Base-by-base conservation (phyloP, 1,139 yeast genomes). In the Geotrichum cucujoidarum region DNA sequence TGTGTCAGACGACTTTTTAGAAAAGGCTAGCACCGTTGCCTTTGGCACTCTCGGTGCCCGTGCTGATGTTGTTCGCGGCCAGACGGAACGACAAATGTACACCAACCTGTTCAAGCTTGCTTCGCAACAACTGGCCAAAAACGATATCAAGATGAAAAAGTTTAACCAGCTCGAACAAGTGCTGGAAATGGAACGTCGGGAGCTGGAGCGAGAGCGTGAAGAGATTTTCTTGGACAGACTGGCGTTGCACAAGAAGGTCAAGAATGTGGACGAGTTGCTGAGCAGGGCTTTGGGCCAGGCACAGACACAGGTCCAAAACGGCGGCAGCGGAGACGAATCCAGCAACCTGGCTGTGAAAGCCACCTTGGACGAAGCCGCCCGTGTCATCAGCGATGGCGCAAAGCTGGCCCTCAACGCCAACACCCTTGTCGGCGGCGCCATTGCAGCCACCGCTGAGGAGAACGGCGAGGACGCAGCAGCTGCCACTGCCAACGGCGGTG, bases 181-280 rank as follows among this genome's bases (percentile, higher is more conserved):
- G 36, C 75, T 85, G 52, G 96, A 87, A 60, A 72, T 80, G 29
- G 95, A 90, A 64, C 81, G 88, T 54, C 82, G 83, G 53, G 77
- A 78, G 49, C 64, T 92, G 51, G 82, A 83, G 45, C 76, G 76
- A 53, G 89, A 83, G 60, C 92, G 92, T 54, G 94, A 88, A 63
- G 92, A 86, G 55, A 69, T 87, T 24, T 83, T 88, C 57, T 66
- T 86, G 52, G 95, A 90, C 61, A 74, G 95, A 49, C 68, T 92
- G 48, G 78, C 90, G 16, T 76, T 88, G 55, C 78, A 84, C 50
- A 77, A 76, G 56, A 77, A 83, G 42, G 78, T 85, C 5, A 67
- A 75, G 21, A 68, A 68, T 11, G 76, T 81, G 11, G 74, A 80
- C 39, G 68, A 69, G 40, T 74, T 79, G 56, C 67, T 83, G 40